These are phyloP conservation scores for Endoconidiophora polonica DNA, from an alignment of 2,329 filamentous ascomycete genomes.

Conservation along the genomic window DNA sequence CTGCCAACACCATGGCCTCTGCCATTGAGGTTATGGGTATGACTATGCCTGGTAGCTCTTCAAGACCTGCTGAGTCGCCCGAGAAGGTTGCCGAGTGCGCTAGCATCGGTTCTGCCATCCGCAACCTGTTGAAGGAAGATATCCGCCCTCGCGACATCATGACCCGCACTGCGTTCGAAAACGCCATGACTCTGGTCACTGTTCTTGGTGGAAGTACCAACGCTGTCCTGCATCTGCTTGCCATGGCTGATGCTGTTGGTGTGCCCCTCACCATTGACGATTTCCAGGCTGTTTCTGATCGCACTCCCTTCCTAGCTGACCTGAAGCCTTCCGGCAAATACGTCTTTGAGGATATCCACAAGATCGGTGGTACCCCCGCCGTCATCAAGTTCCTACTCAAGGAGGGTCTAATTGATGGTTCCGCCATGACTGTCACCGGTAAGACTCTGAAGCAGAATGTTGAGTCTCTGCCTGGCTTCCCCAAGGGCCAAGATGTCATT, in stretches of 20 bases:
- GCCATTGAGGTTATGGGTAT: conserved; percentile 70
- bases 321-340: conserved; percentile 76
- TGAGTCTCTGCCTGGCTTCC: conserved; percentile 54
- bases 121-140: conserved; percentile 56
- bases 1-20: conserved; percentile 72
- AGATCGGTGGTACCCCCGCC: conserved; percentile 72
- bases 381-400: conserved; percentile 78
- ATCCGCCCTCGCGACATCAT: conserved; percentile 65
- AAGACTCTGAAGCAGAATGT: conserved; percentile 83
- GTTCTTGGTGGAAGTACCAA: conserved; percentile 76
- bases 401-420: conserved; percentile 66
- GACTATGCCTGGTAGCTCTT: conserved; percentile 69
- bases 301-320: conserved; percentile 64
- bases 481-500: conserved; percentile 66
- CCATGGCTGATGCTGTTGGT: conserved; percentile 66
- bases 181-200: conserved; percentile 70
- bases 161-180: conserved; percentile 65
- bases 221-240: conserved; percentile 69
- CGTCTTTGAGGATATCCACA: conserved; percentile 70
- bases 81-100: conserved; percentile 59
- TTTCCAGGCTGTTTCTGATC: conserved; percentile 68
- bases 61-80: conserved; percentile 57
- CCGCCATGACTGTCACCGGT: conserved; percentile 69
- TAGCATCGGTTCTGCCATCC: conserved; percentile 54
- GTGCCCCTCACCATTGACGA: conserved; percentile 73